Conservation (phyloP, 345 rosid species). For the Murraya paniculata region DNA sequence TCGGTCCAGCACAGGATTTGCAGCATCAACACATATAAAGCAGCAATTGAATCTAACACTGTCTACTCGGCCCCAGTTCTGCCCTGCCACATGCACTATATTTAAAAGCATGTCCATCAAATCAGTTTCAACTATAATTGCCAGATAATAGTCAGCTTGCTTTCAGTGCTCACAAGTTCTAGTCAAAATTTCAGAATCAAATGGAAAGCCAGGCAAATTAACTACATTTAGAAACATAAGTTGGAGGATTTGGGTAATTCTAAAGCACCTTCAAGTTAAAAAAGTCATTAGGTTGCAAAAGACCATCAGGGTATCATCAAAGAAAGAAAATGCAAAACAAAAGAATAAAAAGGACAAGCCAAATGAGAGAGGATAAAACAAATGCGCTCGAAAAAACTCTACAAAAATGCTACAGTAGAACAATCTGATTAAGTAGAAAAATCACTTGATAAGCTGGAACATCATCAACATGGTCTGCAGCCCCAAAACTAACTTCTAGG, state of each 20-base stretch:
- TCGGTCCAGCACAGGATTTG: constrained; percentile 54
- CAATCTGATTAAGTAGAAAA: background rate
- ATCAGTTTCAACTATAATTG: background rate
- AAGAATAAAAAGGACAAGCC: background rate
- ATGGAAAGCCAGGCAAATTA: background rate
- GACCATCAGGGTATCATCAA: background rate
- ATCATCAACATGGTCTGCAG: background rate
- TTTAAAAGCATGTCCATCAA: constrained; percentile 14
- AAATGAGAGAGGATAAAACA: background rate
- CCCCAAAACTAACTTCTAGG: background rate
- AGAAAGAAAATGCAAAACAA: background rate
- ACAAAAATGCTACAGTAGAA: background rate
- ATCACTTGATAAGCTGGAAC: background rate
- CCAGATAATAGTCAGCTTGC: background rate
- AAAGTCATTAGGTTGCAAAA: background rate
- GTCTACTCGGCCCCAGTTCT: constrained; percentile 89
- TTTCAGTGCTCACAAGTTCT: background rate
- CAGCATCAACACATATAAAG: constrained; percentile 73
- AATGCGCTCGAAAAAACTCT: background rate
- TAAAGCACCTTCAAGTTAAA: background rate
- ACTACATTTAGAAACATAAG: background rate
- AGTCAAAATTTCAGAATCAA: background rate
- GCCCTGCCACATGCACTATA: constrained; percentile 64
- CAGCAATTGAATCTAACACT: constrained; percentile 66
- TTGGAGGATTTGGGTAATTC: background rate